Conservation (phyloP, 768 basidiomycete genomes). For the Podaxis carcinomalis region DNA sequence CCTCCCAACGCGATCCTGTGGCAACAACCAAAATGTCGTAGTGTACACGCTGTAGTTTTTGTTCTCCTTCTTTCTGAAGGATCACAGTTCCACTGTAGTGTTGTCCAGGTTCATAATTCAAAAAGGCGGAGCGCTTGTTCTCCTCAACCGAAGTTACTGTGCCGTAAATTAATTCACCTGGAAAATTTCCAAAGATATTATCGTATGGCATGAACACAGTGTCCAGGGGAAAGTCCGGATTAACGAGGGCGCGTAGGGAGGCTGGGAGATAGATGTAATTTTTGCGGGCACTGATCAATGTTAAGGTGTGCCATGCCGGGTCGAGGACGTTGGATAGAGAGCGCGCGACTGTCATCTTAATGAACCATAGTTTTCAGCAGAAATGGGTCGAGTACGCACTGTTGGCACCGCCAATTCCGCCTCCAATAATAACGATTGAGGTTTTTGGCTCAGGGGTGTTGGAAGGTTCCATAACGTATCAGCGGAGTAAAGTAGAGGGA, state of each 20-base stretch:
- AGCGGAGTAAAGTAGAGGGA: background rate
- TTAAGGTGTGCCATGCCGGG: conserved; percentile 37
- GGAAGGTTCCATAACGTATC: background rate
- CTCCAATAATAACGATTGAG: background rate
- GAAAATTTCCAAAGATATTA: conserved; percentile 17
- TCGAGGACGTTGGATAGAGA: conserved; percentile 44
- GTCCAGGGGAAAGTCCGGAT: conserved; percentile 28
- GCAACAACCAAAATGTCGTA: conserved; percentile 56
- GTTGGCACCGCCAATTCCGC: conserved; percentile 4
- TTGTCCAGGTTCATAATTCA: conserved; percentile 38
- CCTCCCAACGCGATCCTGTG: conserved; percentile 46
- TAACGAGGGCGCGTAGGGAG: conserved; percentile 43
- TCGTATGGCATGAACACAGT: conserved; percentile 20
- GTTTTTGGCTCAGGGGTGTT: background rate
- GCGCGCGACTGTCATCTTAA: conserved; percentile 23
- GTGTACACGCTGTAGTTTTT: background rate
- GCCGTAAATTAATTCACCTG: conserved; percentile 34
- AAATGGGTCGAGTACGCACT: background rate
- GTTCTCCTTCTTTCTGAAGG: background rate
- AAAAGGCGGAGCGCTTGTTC: conserved; percentile 23
- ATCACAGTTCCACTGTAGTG: conserved; percentile 4
- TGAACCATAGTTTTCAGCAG: background rate
- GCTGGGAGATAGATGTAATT: conserved; percentile 45
- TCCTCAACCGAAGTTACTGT: conserved; percentile 24
- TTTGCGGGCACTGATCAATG: conserved; percentile 47